Evolutionary conservation across 1,284 basidiomycete species (phyloP), one percentile per base, ranked within the genome.

Genomic region (Tetrapyrgos nigripes): DNA sequence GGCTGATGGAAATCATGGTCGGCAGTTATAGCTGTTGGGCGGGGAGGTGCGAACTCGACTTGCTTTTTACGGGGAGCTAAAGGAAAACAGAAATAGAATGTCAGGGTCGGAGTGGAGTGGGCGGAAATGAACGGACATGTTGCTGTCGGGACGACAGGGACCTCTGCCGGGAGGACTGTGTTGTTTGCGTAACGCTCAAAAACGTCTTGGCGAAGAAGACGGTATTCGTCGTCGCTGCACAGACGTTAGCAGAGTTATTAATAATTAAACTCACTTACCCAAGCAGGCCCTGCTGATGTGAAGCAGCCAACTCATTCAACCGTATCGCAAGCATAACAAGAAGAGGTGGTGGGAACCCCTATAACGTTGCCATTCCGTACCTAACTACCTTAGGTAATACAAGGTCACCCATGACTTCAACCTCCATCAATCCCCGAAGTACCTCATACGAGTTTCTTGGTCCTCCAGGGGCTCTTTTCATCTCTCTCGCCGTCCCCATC

Each of bases 381-480:
- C 49, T 50, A 29, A 17, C 27, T 33, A 29, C 49, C 49, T 43
- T 21, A 43, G 21, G 45, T 47, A 13, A n/a, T 27, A 23, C 26
- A 27, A 21, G 27, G 47, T 26, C 50, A 54, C 60, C 53, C 62
- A 66, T 73, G 68, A 65, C 72, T 37, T 64, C 64, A 23, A 44
- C 58, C 54, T 66, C 59, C 51, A 79, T 91, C 68, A 92, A 91
- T 64, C 90, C 90, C 1, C 81, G 80, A 56, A 89, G 91, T 35
- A 85, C 79, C 0, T 75, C 83, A 49, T 93, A 89, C 72, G 94
- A 97, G 72, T 98, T 98, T 73, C 76, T 93, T 57, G 96, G 96
- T 0, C 93, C 94, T 2, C 81, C 85, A 3, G 94, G 96, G 21
- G 91, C 94, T 0, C 70, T 90, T 44, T 79, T 87, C 61, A 84